These are phyloP conservation scores for Passiflora organensis DNA, from an alignment of 345 rosid species.

Conservation along the genomic window DNA sequence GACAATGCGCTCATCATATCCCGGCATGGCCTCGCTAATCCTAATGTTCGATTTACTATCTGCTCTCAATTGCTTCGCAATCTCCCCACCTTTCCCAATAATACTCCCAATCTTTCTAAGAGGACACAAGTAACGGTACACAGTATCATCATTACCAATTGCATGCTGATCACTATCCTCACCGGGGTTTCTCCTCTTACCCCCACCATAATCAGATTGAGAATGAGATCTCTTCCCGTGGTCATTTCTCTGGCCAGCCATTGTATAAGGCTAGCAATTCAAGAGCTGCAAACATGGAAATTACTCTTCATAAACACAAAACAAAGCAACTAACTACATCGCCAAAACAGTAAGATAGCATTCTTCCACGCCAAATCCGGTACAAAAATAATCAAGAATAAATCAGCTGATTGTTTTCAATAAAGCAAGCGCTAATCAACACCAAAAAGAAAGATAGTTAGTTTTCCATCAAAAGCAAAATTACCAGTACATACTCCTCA, in stretches of 20 bases:
- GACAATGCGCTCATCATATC: conserved; percentile 29
- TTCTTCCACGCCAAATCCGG: too few species aligned
- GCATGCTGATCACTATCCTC: conserved; percentile 18
- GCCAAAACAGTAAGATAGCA: too few species aligned
- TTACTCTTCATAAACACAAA: not conserved
- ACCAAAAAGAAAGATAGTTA: too few species aligned
- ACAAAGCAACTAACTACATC: too few species aligned
- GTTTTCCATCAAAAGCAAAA: too few species aligned
- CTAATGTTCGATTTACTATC: conserved; percentile 26
- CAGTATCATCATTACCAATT: conserved; percentile 26
- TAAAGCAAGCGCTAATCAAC: too few species aligned
- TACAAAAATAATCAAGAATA: too few species aligned
- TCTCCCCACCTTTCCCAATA: conserved; percentile 31
- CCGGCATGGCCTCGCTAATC: conserved; percentile 28
- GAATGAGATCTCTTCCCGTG: conserved; percentile 28
- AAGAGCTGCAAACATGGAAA: not conserved
- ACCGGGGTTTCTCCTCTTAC: conserved; percentile 29
- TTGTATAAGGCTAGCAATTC: not conserved
- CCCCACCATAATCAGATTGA: conserved; percentile 30
- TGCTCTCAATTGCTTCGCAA: conserved; percentile 26
- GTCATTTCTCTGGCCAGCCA: conserved; percentile 34
- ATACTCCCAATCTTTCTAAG: conserved; percentile 33
- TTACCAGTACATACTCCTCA: too few species aligned
- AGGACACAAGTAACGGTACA: conserved; percentile 31
- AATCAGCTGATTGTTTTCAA: too few species aligned